Evolutionary conservation across 257 asterid species (phyloP).

Genomic region (Osmanthus fragrans): DNA sequence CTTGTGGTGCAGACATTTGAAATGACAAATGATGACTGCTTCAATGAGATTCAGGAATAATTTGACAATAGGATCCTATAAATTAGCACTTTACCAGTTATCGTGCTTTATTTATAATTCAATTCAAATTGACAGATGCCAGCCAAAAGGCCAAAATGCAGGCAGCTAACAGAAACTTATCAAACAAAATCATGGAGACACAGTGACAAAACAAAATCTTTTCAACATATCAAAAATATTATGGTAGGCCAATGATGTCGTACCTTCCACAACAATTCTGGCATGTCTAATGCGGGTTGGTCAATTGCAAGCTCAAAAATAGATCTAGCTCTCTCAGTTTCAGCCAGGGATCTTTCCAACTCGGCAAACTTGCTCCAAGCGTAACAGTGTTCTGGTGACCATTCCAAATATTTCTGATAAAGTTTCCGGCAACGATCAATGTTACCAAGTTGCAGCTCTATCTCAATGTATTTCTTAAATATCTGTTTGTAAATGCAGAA

Average conservation of each 20-base stretch:
- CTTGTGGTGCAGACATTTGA: not conserved
- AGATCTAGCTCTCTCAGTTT: slow-evolving; percentile 91
- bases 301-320: slow-evolving; percentile 93
- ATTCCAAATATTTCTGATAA: slow-evolving; percentile 78
- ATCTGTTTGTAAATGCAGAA: slow-evolving; percentile 52
- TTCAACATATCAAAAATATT: not conserved
- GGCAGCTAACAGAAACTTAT: not conserved
- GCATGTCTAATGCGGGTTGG: slow-evolving; percentile 96
- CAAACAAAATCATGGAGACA: not conserved
- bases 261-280: slow-evolving; percentile 97
- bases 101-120: not conserved
- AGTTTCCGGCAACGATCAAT: slow-evolving; percentile 84
- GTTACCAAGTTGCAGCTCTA: slow-evolving; percentile 88
- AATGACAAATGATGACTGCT: not conserved
- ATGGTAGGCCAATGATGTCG: not conserved
- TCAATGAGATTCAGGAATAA: not conserved
- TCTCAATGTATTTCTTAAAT: slow-evolving; percentile 93
- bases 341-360: slow-evolving; percentile 75
- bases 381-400: slow-evolving; percentile 95
- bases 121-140: not conserved
- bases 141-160: slow-evolving; percentile 9
- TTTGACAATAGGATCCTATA: not conserved
- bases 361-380: slow-evolving; percentile 96
- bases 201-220: not conserved
- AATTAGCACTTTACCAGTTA: not conserved